Base-by-base conservation (phyloP, 805 yeast species). In the Kuraishia hungarica region DNA sequence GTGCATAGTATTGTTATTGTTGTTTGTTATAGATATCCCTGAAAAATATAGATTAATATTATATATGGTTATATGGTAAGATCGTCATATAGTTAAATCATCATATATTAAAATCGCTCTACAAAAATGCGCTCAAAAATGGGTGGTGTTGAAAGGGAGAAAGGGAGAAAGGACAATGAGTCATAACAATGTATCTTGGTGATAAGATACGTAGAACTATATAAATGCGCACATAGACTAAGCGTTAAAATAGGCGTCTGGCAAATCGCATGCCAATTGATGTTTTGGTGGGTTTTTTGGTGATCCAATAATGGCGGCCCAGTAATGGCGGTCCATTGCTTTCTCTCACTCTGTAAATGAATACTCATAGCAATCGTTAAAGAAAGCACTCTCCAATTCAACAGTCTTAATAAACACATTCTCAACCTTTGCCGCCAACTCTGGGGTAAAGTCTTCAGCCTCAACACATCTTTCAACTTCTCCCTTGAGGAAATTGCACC, bases 401-500 rank as follows among this genome's bases (percentile, higher is more conserved):
- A 78, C 55, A 20, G 75, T 69, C 50, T 65, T 64, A 19, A 58
- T 64, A 56, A 77, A 77, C 15, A 67, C 61, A 2, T 59, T 67
- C 59, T 53, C 68, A 61, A 61, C 68, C 55, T 53, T 62, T 57
- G 62, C 72, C 52, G 57, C 73, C 51, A 53, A 61, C 55, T 52
- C 62, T 57, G 62, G 72, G 52, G 57, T 72, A 51, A 52, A 62
- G 21, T 51, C 53, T 15, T 47, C 51, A 7, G 19, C 52, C 13
- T 11, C 52, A 23, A 20, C n/a, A 47, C 53, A 74, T 52, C 51
- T 19, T 47, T 77, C 71, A 5, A 79, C 79, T 59, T 80, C 82
- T 1, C 56, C 55, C 53, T 62, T 66, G 47, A 81, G 65, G 58
- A 80, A 79, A 2, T 66, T 59, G n/a, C 76, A 75, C 84, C 84